Base-by-base conservation (phyloP, 2,329 filamentous ascomycete genomes). In the Alternaria brassicicola region DNA sequence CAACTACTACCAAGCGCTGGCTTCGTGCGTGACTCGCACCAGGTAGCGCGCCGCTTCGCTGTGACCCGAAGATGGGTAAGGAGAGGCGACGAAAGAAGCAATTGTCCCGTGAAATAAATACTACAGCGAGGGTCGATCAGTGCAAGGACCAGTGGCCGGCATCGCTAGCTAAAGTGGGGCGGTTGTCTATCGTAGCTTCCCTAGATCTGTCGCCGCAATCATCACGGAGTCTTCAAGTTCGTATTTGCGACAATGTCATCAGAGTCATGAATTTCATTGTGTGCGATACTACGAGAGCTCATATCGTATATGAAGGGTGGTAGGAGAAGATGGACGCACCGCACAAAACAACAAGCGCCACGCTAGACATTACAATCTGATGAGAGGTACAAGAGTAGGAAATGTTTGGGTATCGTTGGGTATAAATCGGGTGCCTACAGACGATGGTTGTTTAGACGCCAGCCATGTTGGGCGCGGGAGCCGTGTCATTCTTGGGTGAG, bases 401-500 rank as follows among this genome's bases (percentile, higher is more conserved):
- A 54, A 54, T 49, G 21, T 45, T 52, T 43, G 49, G 52, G 52
- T 52, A 54, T 53, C 52, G 55, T 50, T 31, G 25, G 23, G 39
- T 38, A 36, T 17, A 12, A 43, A 30, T 21, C 38, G 15, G 31
- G 6, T 26, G 6, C 23, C 30, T 49, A 7, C 12, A 28, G 17
- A 15, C 4, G 31, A 7, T 31, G 13, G 13, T 30, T 31, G 26
- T 47, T 70, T 70, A 79, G 30, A 77, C 78, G 47, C 74, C 75
- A 59, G 79, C 74, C 68, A 78, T 77, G 52, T 73, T 62, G 15
- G 77, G 77, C 17, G 72, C 71, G 6, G 74, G 65, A 17, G 70
- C 63, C n/a, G 66, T 71, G 45, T 75, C 64, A 56, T 63, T 61
- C 55, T 69, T 71, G 30, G 73, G 69, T 12, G 78, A 79, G 17